These are phyloP conservation scores for Cryphonectria carpinicola DNA, from an alignment of 2,329 filamentous ascomycete genomes.

Conservation along the genomic window DNA sequence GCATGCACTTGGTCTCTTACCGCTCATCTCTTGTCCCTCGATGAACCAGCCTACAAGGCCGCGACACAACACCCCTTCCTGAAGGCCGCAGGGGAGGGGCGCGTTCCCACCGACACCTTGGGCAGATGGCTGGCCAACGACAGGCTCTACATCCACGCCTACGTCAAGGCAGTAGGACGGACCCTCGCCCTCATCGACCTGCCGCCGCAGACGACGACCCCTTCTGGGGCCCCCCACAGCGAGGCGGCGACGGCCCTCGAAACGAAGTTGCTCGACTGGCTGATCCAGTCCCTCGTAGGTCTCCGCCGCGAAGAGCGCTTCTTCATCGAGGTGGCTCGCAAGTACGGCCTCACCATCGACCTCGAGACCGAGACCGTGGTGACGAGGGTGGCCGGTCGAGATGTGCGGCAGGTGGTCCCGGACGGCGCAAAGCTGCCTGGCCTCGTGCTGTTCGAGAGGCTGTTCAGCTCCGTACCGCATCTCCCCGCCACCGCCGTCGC, in stretches of 20 bases:
- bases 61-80: constrained; percentile 73
- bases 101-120: constrained; percentile 58
- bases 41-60: constrained; percentile 49
- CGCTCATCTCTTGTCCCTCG: constrained; percentile 56
- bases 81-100: constrained; percentile 64
- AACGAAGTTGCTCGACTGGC: constrained; percentile 62
- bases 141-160: constrained; percentile 70
- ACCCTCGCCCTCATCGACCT: constrained; percentile 65
- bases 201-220: constrained; percentile 42
- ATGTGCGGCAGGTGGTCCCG: constrained; percentile 33
- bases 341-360: constrained; percentile 60
- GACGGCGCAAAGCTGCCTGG: constrained; percentile 44
- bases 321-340: constrained; percentile 65
- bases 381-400: constrained; percentile 20
- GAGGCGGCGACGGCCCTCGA: constrained; percentile 42
- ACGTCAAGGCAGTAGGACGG: constrained; percentile 69
- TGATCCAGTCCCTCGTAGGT: constrained; percentile 67
- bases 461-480: constrained; percentile 54
- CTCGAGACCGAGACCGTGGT: constrained; percentile 31
- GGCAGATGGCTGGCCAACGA: constrained; percentile 74
- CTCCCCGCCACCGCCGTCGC: constrained; percentile 44
- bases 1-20: constrained; percentile 51
- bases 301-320: constrained; percentile 69
- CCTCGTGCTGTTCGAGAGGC: constrained; percentile 44
- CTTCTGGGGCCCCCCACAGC: constrained; percentile 29